Evolutionary conservation across 441 rosid species (phyloP).

Genomic region (Gossypium davidsonii): DNA sequence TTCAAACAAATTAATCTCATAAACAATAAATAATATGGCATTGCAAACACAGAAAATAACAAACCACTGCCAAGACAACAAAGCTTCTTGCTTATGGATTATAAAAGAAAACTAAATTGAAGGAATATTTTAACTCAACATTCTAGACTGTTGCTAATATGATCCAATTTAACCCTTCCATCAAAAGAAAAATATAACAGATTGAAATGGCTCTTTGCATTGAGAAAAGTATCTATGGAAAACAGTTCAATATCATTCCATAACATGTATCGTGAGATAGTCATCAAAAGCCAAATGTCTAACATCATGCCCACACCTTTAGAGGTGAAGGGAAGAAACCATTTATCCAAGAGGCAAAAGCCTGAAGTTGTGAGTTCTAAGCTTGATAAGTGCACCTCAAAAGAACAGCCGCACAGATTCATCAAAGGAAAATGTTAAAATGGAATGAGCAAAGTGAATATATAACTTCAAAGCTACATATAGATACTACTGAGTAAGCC

Average conservation of each 20-base stretch:
- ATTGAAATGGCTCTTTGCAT: background rate
- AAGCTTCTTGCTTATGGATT: background rate
- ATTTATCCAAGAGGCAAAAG: background rate
- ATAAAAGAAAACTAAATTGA: slow-evolving; percentile 2
- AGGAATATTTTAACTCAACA: background rate
- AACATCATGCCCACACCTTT: background rate
- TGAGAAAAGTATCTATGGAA: background rate
- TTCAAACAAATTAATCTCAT: background rate
- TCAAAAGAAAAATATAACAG: background rate
- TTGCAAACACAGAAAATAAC: background rate
- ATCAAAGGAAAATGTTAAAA: background rate
- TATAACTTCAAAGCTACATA: background rate
- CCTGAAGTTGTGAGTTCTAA: background rate
- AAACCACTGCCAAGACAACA: background rate
- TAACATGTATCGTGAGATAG: background rate
- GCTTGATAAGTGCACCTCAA: slow-evolving; percentile 4
- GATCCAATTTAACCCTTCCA: background rate
- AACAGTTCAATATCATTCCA: background rate
- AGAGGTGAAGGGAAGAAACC: background rate
- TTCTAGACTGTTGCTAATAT: background rate
- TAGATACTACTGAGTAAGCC: background rate
- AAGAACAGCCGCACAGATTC: background rate
- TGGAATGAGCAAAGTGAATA: background rate
- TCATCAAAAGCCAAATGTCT: background rate
- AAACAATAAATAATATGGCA: background rate